Evolutionary conservation across 106 monocot species (phyloP), one percentile per base, ranked within the genome.

Genomic region (Triglochin maritima): DNA sequence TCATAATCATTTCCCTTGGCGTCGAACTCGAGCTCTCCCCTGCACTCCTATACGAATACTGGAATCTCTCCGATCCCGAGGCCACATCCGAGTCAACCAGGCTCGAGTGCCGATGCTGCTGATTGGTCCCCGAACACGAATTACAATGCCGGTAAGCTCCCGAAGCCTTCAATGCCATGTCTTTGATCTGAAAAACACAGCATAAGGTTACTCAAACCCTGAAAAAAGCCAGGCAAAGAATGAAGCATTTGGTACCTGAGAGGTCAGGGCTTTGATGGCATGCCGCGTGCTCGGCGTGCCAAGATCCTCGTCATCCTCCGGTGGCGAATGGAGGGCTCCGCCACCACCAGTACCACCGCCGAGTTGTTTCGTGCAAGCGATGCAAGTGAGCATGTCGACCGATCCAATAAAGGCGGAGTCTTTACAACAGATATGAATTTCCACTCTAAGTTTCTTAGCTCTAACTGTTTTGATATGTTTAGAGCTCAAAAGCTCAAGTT

Each of bases 81-180:
- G 75, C 59, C 9, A 59, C 60, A 3, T 83, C 89, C 8, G 84
- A 84, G 5, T 84, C 78, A 10, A 67, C 68, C 60, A 69, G 85
- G 5, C 57, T 47, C 47, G 41, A 54, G 61, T 69, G 66, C 16
- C 50, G 65, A n/a, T 56, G 58, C 16, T 64, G n/a, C 4, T 17
- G 10, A 43, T 49, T 44, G 17, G 7, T 15, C 58, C 86, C 86
- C 2, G 72, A 63, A 56, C 90, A 87, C 1, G 90, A 81, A 74
- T 84, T 87, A 59, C 90, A 94, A 71, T 94, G 81, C 66, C 85
- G 71, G 85, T 90, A 94, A 57, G 81, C 94, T 44, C 94, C 94
- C 8, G 94, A 85, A 3, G 90, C 90, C 75, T 87, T 94, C 47
- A 87, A 7, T 51, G 87, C 94, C 87, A 94, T 87, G 71, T 94